A percentile compares a stretch with the other conserved stretches of the same genome.
These are phyloP conservation scores for Phragmites australis DNA, from an alignment of 176 grass and related monocot species.

Conservation along the genomic window DNA sequence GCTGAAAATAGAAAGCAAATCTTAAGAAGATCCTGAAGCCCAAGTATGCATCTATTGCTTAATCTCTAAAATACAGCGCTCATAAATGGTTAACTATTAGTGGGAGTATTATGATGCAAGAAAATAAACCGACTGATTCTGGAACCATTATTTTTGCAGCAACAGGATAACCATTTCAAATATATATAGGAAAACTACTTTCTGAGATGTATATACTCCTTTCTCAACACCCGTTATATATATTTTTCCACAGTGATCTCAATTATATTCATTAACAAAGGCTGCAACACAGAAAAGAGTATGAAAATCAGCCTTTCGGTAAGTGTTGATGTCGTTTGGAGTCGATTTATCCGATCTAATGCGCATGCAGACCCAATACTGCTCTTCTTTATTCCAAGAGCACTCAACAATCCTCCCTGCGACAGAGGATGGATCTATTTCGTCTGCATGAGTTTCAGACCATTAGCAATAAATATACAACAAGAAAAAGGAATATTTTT, in stretches of 20 bases:
- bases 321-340: slow-evolving; percentile 96
- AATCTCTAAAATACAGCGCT: neutral
- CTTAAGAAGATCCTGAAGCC: neutral
- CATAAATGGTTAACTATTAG: no score
- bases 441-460: slow-evolving; percentile 41
- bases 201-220: no score
- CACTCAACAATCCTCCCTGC: slow-evolving; percentile 86
- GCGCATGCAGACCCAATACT: slow-evolving; percentile 77
- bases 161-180: no score
- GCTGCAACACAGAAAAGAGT: neutral
- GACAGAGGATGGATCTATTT: slow-evolving; percentile 50
- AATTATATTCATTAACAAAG: no score
- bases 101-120: no score
- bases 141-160: no score
- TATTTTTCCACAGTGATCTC: no score
- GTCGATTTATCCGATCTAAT: slow-evolving; percentile 73
- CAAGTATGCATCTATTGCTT: neutral
- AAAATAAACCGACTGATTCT: no score
- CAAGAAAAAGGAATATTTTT: neutral
- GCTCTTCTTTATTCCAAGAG: slow-evolving; percentile 65
- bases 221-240: no score
- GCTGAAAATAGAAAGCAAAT: neutral
- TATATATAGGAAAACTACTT: no score
- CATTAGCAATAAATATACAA: slow-evolving; percentile 9
- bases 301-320: slow-evolving; percentile 63